These are phyloP conservation scores for Termitomyces sp. DNA, from an alignment of 768 basidiomycete genomes.

Conservation along the genomic window DNA sequence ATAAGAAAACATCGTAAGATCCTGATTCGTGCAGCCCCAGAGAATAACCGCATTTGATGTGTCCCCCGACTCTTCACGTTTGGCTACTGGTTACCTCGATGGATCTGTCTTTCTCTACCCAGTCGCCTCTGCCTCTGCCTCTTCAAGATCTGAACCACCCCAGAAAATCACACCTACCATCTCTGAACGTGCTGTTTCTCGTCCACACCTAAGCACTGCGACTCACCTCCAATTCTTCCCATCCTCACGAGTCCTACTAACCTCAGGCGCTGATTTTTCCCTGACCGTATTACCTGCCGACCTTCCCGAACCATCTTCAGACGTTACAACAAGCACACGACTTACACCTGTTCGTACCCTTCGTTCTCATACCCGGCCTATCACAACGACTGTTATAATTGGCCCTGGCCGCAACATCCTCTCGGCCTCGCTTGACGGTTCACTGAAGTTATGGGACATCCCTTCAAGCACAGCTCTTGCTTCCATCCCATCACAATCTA, in stretches of 20 bases:
- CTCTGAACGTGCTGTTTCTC: constrained; percentile 26
- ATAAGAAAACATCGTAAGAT: neutral
- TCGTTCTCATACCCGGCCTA: constrained; percentile 57
- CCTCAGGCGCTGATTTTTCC: constrained; percentile 63
- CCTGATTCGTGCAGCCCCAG: constrained; percentile 32
- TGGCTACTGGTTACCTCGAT: constrained; percentile 56
- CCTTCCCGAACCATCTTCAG: constrained; percentile 21
- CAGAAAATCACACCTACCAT: constrained; percentile 20
- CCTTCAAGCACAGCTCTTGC: constrained; percentile 43
- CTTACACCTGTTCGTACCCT: constrained; percentile 55
- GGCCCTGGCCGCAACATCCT: constrained; percentile 62
- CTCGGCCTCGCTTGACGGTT: constrained; percentile 64
- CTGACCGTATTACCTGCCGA: constrained; percentile 63
- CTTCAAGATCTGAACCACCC: constrained; percentile 13
- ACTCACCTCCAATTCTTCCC: constrained; percentile 62
- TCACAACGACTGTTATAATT: constrained; percentile 62
- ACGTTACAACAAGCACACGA: constrained; percentile 21
- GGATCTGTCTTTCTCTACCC: constrained; percentile 52
- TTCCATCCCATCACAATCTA: constrained; percentile 33
- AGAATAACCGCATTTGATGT: constrained; percentile 63
- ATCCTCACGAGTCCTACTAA: constrained; percentile 65
- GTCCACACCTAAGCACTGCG: constrained; percentile 48
- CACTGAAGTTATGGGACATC: constrained; percentile 70
- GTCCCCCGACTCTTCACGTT: constrained; percentile 51
- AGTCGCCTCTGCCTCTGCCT: constrained; percentile 17